A percentile compares a stretch with the other conserved stretches of the same genome.
These are phyloP conservation scores for Ceratocystiopsis minuta DNA, from an alignment of 2,329 filamentous ascomycete genomes.

Conservation along the genomic window DNA sequence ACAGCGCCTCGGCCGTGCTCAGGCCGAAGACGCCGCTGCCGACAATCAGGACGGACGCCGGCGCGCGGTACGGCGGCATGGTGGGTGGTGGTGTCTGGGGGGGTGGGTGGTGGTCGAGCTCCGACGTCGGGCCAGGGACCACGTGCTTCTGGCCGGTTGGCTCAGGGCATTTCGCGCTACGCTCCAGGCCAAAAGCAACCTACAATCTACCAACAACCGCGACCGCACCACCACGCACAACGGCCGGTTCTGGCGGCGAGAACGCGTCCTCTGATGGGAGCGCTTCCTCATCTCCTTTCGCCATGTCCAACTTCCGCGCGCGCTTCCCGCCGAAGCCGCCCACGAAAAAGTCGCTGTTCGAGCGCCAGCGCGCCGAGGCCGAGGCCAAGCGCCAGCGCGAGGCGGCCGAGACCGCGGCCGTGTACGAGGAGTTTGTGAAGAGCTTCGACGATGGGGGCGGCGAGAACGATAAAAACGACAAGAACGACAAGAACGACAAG, in stretches of 20 bases:
- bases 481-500: conserved; percentile 21
- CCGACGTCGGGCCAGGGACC: too few species aligned
- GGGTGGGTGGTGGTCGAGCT: too few species aligned
- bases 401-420: conserved; percentile 71
- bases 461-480: conserved; percentile 34
- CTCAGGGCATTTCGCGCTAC: too few species aligned
- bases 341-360: conserved; percentile 65
- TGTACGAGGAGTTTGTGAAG: conserved; percentile 76
- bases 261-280: too few species aligned
- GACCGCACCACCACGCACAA: too few species aligned
- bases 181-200: too few species aligned
- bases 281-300: too few species aligned
- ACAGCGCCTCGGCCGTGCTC: conserved; percentile 47
- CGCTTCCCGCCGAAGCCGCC: conserved; percentile 18
- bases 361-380: conserved; percentile 73
- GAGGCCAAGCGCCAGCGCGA: conserved; percentile 76
- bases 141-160: too few species aligned
- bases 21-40: conserved; percentile 50
- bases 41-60: conserved; percentile 44
- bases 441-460: conserved; percentile 49
- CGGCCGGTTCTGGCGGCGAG: too few species aligned
- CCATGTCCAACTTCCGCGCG: conserved; percentile 7
- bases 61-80: conserved; percentile 14
- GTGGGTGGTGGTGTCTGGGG: neutral
- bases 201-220: too few species aligned